Conservation (phyloP, 768 basidiomycete genomes). For the Tylopilus plumbeoviolaceoides region DNA sequence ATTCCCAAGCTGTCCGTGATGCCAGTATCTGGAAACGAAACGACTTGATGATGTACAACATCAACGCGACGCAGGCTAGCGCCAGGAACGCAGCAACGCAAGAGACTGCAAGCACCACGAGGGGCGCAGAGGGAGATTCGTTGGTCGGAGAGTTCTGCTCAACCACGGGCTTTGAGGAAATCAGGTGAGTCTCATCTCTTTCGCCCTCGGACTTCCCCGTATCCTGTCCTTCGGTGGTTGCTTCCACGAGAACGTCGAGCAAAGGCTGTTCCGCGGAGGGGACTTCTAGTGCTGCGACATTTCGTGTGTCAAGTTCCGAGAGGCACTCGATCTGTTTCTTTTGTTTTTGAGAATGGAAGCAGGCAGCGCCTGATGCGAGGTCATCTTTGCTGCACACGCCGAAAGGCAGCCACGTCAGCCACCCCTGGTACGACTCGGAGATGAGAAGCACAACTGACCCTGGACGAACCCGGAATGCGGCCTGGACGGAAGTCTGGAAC, state of each 20-base stretch:
- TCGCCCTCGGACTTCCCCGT: conserved; percentile 17
- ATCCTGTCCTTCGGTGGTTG: conserved; percentile 18
- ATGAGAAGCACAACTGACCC: conserved; percentile 31
- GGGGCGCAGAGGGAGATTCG: conserved; percentile 1
- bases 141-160: neutral
- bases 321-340: conserved; percentile 30
- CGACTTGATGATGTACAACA: conserved; percentile 20
- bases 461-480: conserved; percentile 33
- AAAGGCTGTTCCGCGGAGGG: conserved; percentile 3
- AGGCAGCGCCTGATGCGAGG: conserved; percentile 19
- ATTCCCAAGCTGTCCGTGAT: conserved; percentile 22
- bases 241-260: conserved; percentile 24
- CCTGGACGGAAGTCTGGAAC: conserved; percentile 33
- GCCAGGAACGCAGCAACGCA: conserved; percentile 24
- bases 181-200: neutral
- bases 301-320: conserved; percentile 25
- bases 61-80: conserved; percentile 18
- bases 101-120: conserved; percentile 24
- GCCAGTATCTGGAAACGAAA: conserved; percentile 18
- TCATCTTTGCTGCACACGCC: conserved; percentile 17
- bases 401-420: conserved; percentile 11
- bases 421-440: neutral
- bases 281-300: conserved; percentile 25
- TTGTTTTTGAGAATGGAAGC: conserved; percentile 29
- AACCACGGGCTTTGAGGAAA: neutral